A percentile compares a stretch with the other conserved stretches of the same genome.
phyloP scores from a whole-genome alignment of 2,329 filamentous ascomycete species.

The Ceratocystis alfenasii region DNA sequence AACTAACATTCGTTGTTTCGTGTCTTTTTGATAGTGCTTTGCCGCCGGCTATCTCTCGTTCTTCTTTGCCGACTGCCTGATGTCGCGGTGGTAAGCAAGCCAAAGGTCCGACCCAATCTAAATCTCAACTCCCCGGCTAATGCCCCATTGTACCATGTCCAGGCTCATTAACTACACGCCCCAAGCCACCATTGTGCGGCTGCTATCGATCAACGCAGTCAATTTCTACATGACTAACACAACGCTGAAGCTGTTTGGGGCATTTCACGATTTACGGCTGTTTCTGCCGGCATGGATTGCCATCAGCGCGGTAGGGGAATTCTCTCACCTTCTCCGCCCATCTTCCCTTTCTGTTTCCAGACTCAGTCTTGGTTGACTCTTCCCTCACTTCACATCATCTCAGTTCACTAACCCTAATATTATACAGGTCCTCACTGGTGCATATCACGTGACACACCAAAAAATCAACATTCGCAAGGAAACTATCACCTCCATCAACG shows the following conservation, averaged over 20 bases:
- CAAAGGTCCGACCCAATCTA: conserved; percentile 19
- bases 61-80: conserved; percentile 73
- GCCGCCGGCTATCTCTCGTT: conserved; percentile 68
- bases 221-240: conserved; percentile 66
- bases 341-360: not conserved
- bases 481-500: conserved; percentile 62
- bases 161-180: conserved; percentile 79
- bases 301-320: conserved; percentile 52
- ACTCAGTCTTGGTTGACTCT: no score
- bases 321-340: not conserved
- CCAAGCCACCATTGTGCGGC: conserved; percentile 65
- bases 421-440: conserved; percentile 53
- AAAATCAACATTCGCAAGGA: conserved; percentile 71
- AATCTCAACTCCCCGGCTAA: not conserved
- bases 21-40: conserved; percentile 46
- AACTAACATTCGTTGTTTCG: not conserved
- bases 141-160: not conserved
- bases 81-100: conserved; percentile 60
- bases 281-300: conserved; percentile 67
- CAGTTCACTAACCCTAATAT: conserved; percentile 1
- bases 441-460: conserved; percentile 66
- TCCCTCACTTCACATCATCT: no score
- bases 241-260: conserved; percentile 57
- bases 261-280: conserved; percentile 56
- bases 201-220: conserved; percentile 60